Base-by-base conservation (phyloP, 1,284 basidiomycete species). In the Trametes pubescens region DNA sequence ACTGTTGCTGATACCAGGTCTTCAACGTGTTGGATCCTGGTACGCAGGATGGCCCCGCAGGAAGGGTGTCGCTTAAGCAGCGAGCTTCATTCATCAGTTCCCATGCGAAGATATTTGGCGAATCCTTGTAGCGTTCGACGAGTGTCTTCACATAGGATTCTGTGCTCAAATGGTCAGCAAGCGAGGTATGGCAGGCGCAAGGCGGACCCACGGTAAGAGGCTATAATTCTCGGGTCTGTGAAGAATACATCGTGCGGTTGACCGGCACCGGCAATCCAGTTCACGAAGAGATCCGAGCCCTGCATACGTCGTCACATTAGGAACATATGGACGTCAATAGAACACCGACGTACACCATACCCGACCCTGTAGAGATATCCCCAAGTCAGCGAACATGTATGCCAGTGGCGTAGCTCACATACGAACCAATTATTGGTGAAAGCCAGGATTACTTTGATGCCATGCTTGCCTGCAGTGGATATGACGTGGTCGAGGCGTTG, bases 341-440 rank as follows among this genome's bases (percentile, higher is more conserved):
- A 0, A 8, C 32, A 5, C 2, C 10, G 10, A 48, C 75, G 59
- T 67, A 77, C 77, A 4, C 77, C 77, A 58, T 78, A 78, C 7
- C 75, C 77, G 21, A 76, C 72, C 77, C 77, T 77, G 34, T 7
- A 18, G 16, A 2, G 14, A 35, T 2, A 61, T 43, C 9, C 37
- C 21, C 53, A 51, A 24, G 32, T 35, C 26, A 32, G 29, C 38
- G 21, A 43, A 38, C 29, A 26, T 14, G 21, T 13, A 32, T 32
- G 8, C 29, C 3, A 48, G 10, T n/a, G 1, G 24, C 0, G 37
- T n/a, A 18, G 44, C 4, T 24, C 18, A 8, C 13, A 38, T 7
- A 54, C 59, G 2, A 73, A 83, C 89, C 89, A 92, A 67, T 92
- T 91, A 70, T 91, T 92, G 22, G 89, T 89, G 65, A 92, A 83